These are phyloP conservation scores for Carpinus fangiana DNA, from an alignment of 306 rosid species.

Conservation along the genomic window DNA sequence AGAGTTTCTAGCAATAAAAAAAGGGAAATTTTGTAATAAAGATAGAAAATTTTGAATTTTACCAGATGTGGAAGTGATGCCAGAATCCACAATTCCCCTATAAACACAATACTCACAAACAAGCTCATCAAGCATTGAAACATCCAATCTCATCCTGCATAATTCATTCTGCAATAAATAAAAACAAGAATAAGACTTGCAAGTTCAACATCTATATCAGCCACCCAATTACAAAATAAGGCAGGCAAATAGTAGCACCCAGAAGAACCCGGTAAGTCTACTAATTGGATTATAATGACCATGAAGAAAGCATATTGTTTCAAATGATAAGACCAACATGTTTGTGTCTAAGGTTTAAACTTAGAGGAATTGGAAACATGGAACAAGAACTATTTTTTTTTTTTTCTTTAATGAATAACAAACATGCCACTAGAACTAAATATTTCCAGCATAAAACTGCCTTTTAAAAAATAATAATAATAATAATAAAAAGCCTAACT, in stretches of 20 bases:
- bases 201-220: neutral
- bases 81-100: conserved; percentile 88
- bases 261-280: neutral
- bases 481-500: neutral
- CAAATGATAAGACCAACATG: neutral
- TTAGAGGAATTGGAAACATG: neutral
- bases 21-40: neutral
- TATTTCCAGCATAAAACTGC: neutral
- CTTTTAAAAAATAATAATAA: neutral
- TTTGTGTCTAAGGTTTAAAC: neutral
- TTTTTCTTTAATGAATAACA: no score
- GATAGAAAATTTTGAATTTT: conserved; percentile 14
- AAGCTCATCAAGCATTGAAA: conserved; percentile 87
- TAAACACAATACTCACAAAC: conserved; percentile 95
- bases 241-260: neutral
- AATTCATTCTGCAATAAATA: conserved; percentile 80
- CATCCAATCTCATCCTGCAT: conserved; percentile 84
- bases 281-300: neutral
- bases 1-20: conserved; percentile 1
- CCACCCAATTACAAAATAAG: neutral
- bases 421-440: neutral
- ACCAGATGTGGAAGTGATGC: conserved; percentile 44
- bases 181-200: conserved; percentile 22
- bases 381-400: neutral
- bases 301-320: neutral